Evolutionary conservation across 2,329 filamentous ascomycete species (phyloP).

Genomic region (Cytospora leucostoma): DNA sequence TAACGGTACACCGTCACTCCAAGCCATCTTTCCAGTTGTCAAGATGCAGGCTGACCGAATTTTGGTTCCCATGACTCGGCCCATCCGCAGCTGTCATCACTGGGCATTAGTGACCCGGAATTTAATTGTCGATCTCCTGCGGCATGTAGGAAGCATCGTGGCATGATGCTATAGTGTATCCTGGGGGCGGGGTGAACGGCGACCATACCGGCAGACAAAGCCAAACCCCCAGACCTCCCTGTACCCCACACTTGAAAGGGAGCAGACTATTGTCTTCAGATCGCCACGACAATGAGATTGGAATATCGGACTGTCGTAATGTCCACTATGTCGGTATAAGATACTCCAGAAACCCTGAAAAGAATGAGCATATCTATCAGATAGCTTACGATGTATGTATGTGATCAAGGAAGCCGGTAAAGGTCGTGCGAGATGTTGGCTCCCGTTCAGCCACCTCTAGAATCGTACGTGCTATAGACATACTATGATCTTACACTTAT

Average conservation of each 20-base stretch:
- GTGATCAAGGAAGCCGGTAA: too few relatives aligned
- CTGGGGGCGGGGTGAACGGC: background rate
- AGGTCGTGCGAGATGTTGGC: too few relatives aligned
- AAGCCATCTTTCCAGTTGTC: background rate
- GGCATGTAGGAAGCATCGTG: background rate
- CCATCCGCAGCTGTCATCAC: background rate
- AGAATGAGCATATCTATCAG: too few relatives aligned
- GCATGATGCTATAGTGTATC: background rate
- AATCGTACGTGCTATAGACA: too few relatives aligned
- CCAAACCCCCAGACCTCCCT: too few relatives aligned
- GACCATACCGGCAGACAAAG: background rate
- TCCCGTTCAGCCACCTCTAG: too few relatives aligned
- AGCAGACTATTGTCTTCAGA: background rate
- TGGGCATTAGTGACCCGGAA: background rate
- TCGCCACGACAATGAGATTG: background rate
- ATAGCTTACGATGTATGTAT: too few relatives aligned
- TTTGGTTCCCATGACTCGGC: background rate
- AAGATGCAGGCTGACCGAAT: background rate
- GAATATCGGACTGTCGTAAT: background rate
- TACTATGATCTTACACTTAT: too few relatives aligned
- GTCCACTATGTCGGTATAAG: background rate
- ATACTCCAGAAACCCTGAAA: too few relatives aligned
- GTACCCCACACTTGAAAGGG: background rate
- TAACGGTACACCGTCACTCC: background rate
- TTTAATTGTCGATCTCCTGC: background rate